A percentile compares a stretch with the other conserved stretches of the same genome.
These are phyloP conservation scores for Begonia loranthoides DNA, from an alignment of 306 rosid genomes.

Conservation along the genomic window DNA sequence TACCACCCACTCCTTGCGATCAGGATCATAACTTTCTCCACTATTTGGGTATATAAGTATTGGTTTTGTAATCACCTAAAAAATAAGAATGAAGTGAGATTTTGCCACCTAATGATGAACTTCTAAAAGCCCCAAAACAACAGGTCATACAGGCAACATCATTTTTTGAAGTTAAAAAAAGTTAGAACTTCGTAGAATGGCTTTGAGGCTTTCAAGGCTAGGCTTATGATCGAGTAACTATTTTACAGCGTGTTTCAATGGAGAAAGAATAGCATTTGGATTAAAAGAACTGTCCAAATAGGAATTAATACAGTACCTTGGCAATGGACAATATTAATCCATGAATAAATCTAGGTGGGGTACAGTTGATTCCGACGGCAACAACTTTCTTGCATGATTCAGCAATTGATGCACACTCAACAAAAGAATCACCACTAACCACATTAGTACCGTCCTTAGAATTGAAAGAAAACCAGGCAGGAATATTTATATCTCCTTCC, in stretches of 20 bases:
- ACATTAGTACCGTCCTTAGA: conserved; percentile 63
- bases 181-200: too few species aligned
- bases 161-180: too few species aligned
- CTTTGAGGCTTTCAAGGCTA: too few species aligned
- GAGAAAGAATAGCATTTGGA: too few species aligned
- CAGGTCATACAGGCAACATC: too few species aligned
- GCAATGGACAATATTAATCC: conserved; percentile 42
- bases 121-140: too few species aligned
- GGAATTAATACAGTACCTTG: conserved; percentile 22
- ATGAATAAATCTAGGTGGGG: conserved; percentile 74
- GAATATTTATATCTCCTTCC: conserved; percentile 61
- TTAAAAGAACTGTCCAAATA: too few species aligned
- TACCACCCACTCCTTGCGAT: conserved; percentile 57
- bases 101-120: too few species aligned
- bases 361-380: conserved; percentile 83
- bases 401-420: conserved; percentile 62
- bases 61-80: conserved; percentile 61
- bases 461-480: conserved; percentile 81
- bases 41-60: conserved; percentile 76
- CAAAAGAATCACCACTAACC: conserved; percentile 67
- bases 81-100: neutral
- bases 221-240: too few species aligned
- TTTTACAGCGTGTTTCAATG: too few species aligned
- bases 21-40: conserved; percentile 68
- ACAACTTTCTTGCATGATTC: conserved; percentile 53